A percentile compares a stretch with the other conserved stretches of the same genome.
phyloP scores from a whole-genome alignment of 176 grass and related monocot species.

The Melocanna baccifera region DNA sequence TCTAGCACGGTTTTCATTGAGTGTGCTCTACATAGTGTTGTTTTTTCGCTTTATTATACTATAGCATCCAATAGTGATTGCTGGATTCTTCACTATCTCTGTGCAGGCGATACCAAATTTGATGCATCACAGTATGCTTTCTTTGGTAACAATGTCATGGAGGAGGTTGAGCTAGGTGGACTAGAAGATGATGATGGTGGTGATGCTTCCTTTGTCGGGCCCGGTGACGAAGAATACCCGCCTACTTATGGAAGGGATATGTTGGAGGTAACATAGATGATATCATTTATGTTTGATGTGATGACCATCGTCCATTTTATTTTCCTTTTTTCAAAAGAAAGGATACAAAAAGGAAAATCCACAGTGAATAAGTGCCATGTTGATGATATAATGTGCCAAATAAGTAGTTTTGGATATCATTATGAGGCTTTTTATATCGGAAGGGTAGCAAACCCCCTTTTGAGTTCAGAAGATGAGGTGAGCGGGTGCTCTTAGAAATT shows the following conservation, averaged over 20 bases:
- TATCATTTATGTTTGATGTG: not conserved
- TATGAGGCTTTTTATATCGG: not conserved
- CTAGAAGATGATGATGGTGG: slow-evolving; percentile 52
- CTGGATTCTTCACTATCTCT: slow-evolving; percentile 2
- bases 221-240: slow-evolving; percentile 44
- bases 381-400: not conserved
- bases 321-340: not conserved
- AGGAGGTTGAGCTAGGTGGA: slow-evolving; percentile 70
- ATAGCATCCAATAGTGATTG: not conserved
- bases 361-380: not conserved
- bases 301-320: not conserved
- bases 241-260: slow-evolving; percentile 32
- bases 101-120: slow-evolving; percentile 41
- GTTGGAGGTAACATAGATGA: slow-evolving; percentile 41
- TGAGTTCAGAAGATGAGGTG: not conserved
- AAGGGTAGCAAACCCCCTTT: not conserved
- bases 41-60: not conserved
- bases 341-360: not conserved
- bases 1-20: not conserved
- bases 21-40: not conserved
- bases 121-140: slow-evolving; percentile 73
- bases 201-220: slow-evolving; percentile 21
- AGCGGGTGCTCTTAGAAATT: not conserved
- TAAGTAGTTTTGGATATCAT: not conserved
- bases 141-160: slow-evolving; percentile 53